These are phyloP conservation scores for Fusarium liriodendri DNA, from an alignment of 2,329 filamentous ascomycete species.

Conservation along the genomic window DNA sequence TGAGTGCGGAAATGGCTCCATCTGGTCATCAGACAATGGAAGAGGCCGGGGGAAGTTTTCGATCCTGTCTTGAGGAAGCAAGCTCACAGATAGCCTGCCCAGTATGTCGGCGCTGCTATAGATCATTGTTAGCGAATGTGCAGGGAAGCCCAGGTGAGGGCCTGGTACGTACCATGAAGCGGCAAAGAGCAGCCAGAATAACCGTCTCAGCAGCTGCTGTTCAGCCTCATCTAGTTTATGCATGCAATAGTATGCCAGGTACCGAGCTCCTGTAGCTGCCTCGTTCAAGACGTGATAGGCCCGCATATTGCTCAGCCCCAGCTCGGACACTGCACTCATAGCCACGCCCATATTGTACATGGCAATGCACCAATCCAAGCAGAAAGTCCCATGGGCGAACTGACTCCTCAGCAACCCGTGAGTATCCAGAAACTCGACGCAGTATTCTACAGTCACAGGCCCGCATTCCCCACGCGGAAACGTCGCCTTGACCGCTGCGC, in stretches of 20 bases:
- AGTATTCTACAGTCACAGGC: constrained; percentile 43
- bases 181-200: constrained; percentile 51
- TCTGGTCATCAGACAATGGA: constrained; percentile 45
- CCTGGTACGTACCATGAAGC: constrained; percentile 38
- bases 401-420: constrained; percentile 39
- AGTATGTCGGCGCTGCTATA: constrained; percentile 45
- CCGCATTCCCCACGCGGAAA: constrained; percentile 44
- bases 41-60: constrained; percentile 39
- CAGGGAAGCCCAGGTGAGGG: no score
- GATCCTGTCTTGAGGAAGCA: constrained; percentile 40
- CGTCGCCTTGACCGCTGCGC: constrained; percentile 48
- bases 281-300: constrained; percentile 41
- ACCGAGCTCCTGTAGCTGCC: constrained; percentile 45
- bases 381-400: constrained; percentile 35
- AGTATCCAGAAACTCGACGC: constrained; percentile 45
- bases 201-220: constrained; percentile 48
- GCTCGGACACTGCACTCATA: constrained; percentile 19
- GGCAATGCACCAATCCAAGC: constrained; percentile 50
- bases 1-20: constrained; percentile 34
- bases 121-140: background rate
- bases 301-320: constrained; percentile 27
- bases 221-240: constrained; percentile 37
- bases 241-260: constrained; percentile 44
- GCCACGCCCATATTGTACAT: constrained; percentile 50
- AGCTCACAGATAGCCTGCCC: constrained; percentile 41